phyloP scores from a whole-genome alignment of 140 eudicot species.

The Ambrosia hybrid region DNA sequence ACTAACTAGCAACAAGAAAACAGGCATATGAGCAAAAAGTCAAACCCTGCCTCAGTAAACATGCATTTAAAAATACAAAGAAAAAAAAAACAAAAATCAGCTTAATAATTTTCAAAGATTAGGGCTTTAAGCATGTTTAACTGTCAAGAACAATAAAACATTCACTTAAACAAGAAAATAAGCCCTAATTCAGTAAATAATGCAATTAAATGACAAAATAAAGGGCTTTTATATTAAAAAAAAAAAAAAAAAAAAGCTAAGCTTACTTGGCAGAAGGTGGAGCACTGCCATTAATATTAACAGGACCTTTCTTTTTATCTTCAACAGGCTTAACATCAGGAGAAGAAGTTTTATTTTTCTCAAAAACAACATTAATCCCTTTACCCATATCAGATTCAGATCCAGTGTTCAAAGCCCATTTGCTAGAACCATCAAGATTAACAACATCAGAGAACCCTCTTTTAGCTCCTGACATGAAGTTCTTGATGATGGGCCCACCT shows the following conservation, averaged over 20 bases:
- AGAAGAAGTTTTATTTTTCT: conserved; percentile 29
- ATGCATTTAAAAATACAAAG: neutral
- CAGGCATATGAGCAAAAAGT: neutral
- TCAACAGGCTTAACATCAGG: conserved; percentile 42
- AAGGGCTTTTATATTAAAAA: too few relatives aligned
- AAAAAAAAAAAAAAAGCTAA: neutral
- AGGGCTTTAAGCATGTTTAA: neutral
- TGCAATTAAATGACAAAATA: too few relatives aligned
- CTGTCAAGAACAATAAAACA: neutral
- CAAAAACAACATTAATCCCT: conserved; percentile 36
- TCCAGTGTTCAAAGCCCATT: conserved; percentile 59
- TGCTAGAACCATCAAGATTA: conserved; percentile 39
- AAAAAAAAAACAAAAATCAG: neutral
- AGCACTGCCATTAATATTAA: conserved; percentile 39
- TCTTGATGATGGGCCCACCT: conserved; percentile 32
- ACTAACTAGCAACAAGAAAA: too few relatives aligned
- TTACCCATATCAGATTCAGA: conserved; percentile 46
- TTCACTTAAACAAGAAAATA: neutral
- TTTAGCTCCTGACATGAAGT: conserved; percentile 61
- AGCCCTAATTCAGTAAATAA: neutral
- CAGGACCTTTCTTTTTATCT: conserved; percentile 36
- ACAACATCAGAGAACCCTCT: conserved; percentile 77
- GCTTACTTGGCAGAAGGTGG: conserved; percentile 71
- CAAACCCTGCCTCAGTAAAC: conserved; percentile 4
- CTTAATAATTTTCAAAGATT: neutral